Conservation (phyloP, 257 asterid species). For the Penstemon barbatus region DNA sequence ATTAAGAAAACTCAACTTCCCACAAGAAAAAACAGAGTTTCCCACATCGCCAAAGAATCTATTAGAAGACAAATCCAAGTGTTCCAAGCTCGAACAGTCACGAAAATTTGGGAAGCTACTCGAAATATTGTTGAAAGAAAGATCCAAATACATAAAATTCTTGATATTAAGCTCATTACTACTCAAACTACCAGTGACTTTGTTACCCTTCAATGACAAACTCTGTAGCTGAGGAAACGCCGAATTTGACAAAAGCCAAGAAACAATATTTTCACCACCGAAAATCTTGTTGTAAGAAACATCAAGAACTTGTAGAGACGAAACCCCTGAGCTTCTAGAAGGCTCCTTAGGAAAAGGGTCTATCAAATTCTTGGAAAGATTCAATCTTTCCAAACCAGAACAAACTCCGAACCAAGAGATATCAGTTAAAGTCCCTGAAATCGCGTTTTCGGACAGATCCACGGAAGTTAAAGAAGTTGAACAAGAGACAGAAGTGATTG, state of each 20-base stretch:
- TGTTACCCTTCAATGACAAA: conserved; percentile 66
- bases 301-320: conserved; percentile 56
- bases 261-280: conserved; percentile 52
- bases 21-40: conserved; percentile 54
- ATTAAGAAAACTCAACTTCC: conserved; percentile 58
- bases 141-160: conserved; percentile 64
- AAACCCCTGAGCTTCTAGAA: conserved; percentile 13
- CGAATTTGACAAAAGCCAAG: conserved; percentile 58
- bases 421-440: conserved; percentile 71
- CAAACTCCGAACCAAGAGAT: conserved; percentile 54
- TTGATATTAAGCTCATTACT: conserved; percentile 40
- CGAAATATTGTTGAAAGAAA: conserved; percentile 71
- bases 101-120: conserved; percentile 46
- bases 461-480: conserved; percentile 32
- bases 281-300: conserved; percentile 78
- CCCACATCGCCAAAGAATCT: conserved; percentile 62
- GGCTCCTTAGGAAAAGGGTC: conserved; percentile 44
- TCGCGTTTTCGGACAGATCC: conserved; percentile 77
- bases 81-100: conserved; percentile 57
- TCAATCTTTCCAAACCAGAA: conserved; percentile 51
- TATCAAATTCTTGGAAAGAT: conserved; percentile 66
- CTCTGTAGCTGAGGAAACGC: conserved; percentile 45
- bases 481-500: conserved; percentile 54
- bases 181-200: conserved; percentile 42
- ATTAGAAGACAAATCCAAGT: conserved; percentile 80